Conservation (phyloP, 257 asterid species). For the Leptodermis oblonga region DNA sequence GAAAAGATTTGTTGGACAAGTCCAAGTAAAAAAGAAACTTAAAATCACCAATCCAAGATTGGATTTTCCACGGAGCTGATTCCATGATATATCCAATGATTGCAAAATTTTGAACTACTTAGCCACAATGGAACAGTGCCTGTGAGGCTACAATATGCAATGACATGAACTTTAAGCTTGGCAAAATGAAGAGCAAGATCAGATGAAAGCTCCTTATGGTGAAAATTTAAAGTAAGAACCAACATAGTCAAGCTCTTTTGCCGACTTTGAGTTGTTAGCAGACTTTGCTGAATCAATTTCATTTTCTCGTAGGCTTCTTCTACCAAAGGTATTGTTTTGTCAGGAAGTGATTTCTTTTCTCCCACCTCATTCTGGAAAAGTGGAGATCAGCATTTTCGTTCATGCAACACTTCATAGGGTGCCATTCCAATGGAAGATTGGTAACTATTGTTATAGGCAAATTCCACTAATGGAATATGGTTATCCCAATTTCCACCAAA, state of each 20-base stretch:
- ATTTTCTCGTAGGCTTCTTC: too few relatives aligned
- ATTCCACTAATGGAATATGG: too few relatives aligned
- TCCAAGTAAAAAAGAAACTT: slow-evolving; percentile 67
- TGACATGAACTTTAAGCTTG: slow-evolving; percentile 48
- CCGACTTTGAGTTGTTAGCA: too few relatives aligned
- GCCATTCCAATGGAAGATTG: too few relatives aligned
- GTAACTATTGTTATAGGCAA: too few relatives aligned
- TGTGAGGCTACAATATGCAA: slow-evolving; percentile 66
- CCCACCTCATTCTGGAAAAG: too few relatives aligned
- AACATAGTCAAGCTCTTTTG: slow-evolving; percentile 55
- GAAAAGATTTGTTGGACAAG: slow-evolving; percentile 62
- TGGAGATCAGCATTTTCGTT: too few relatives aligned
- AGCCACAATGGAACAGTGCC: slow-evolving; percentile 75
- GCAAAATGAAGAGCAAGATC: slow-evolving; percentile 39
- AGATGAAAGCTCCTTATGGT: slow-evolving; percentile 45
- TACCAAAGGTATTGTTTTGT: too few relatives aligned
- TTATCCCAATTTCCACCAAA: too few relatives aligned
- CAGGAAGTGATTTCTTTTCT: too few relatives aligned
- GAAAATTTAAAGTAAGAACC: slow-evolving; percentile 59
- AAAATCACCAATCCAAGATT: slow-evolving; percentile 60
- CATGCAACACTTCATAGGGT: too few relatives aligned
- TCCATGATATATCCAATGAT: slow-evolving; percentile 72
- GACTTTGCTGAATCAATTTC: too few relatives aligned
- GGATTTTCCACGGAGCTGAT: slow-evolving; percentile 53
- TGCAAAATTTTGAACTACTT: slow-evolving; percentile 41